Evolutionary conservation across 2,329 filamentous ascomycete genomes (phyloP).

Genomic region (Fusarium clavum): DNA sequence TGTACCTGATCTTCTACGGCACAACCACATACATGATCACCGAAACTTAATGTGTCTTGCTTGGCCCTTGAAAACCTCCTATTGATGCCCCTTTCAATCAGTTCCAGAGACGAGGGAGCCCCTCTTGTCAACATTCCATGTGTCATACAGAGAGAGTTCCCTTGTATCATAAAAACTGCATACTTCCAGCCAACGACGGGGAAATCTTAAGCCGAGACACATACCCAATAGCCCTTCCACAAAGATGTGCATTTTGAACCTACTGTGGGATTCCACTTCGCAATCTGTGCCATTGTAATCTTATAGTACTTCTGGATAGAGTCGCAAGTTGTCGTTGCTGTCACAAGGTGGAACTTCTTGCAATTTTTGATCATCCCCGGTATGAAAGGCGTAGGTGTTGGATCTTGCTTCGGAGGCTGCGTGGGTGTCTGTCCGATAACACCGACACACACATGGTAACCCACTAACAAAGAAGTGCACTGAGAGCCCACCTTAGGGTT

Average conservation of each 20-base stretch:
- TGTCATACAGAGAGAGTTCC: no score
- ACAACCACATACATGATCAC: no score
- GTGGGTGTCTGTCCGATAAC: neutral
- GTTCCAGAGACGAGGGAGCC: no score
- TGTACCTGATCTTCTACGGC: no score
- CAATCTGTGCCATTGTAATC: neutral
- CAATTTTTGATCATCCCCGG: neutral
- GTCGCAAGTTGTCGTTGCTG: neutral
- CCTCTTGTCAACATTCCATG: no score
- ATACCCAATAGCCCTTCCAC: neutral
- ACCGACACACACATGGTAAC: neutral
- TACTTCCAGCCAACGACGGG: no score
- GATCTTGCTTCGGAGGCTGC: neutral
- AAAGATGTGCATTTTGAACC: neutral
- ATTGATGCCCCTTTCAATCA: no score
- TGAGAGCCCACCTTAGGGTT: constrained; percentile 13
- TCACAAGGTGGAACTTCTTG: neutral
- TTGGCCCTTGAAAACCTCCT: no score
- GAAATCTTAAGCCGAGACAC: neutral
- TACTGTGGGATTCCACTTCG: neutral
- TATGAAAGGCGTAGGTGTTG: constrained; percentile 1
- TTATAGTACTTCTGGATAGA: neutral
- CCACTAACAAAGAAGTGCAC: neutral
- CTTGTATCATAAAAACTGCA: no score
- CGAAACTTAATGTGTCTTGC: no score